Conservation (phyloP, 163 green algal genomes). For the Chlamydomonas reinhardtii region DNA sequence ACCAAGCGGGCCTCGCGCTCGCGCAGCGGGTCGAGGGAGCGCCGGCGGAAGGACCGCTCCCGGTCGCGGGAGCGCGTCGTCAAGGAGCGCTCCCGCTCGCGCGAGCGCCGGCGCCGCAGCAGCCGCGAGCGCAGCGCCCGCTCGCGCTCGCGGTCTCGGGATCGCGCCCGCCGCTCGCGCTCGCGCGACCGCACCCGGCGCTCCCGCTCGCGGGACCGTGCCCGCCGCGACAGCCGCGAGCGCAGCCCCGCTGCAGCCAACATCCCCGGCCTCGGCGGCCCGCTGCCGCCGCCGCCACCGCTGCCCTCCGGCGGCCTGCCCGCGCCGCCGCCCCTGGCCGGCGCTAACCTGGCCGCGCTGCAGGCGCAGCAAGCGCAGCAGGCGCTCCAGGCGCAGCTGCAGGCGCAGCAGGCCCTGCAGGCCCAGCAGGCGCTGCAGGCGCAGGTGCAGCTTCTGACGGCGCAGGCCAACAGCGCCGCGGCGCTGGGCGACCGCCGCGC, state of each 20-base stretch:
- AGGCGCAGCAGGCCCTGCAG: constrained; percentile 22
- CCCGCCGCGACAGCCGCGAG: constrained; percentile 16
- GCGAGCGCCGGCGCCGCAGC: constrained; percentile 33
- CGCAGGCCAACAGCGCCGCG: constrained; percentile 35
- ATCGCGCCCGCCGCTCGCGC: neutral
- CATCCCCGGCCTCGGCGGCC: constrained; percentile 33
- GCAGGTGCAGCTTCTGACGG: constrained; percentile 45
- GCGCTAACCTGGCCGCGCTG: constrained; percentile 10
- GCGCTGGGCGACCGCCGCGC: constrained; percentile 44
- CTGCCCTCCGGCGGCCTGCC: constrained; percentile 25
- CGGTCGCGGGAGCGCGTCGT: constrained; percentile 18
- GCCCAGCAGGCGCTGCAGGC: constrained; percentile 41
- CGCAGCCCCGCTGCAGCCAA: neutral
- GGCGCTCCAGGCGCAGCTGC: constrained; percentile 32
- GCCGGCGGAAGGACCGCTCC: constrained; percentile 38
- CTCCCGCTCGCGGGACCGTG: constrained; percentile 31
- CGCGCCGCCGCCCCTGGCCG: constrained; percentile 5
- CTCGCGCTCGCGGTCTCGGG: constrained; percentile 21
- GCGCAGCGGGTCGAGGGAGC: constrained; percentile 32
- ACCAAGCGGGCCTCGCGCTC: constrained; percentile 26
- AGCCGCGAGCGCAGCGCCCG: constrained; percentile 24
- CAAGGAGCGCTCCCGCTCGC: constrained; percentile 34
- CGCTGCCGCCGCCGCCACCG: constrained; percentile 21
- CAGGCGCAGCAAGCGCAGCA: constrained; percentile 34
- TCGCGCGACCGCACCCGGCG: neutral